Evolutionary conservation across 805 yeast species (phyloP), one percentile per base, ranked within the genome.

Genomic region (Yamadazyma nakazawae): DNA sequence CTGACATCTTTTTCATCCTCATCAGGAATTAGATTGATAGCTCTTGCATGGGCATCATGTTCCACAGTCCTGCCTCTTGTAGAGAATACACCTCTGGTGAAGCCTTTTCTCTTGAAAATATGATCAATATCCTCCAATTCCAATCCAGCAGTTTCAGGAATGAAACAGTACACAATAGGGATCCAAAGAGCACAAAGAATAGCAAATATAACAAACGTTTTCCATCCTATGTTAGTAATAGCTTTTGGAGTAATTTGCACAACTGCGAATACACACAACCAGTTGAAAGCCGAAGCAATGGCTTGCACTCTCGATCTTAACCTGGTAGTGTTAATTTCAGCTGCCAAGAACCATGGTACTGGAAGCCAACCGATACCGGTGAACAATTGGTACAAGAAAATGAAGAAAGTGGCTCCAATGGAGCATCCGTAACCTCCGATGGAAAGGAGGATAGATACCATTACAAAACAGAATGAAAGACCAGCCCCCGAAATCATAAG

Each of bases 71-170:
- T 41, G 35, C 52, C 46, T 42, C 52, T 41, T 32, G 52, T 42
- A 8, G 42, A 24, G 19, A 32, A 48, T 5, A 48, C 49, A 13
- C 49, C 47, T 28, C 49, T 39, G 30, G 51, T 43, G 18, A 48
- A 24, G 12, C 51, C 48, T 14, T 5, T 26, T 39, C 42, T 39
- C 35, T 39, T 17, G 38, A 26, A n/a, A n/a, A n/a, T n/a, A n/a
- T n/a, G n/a, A 48, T 84, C 90, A 64, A 85, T 79, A 58, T 84
- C 88, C 64, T 84, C 91, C 63, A 85, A 74, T 34, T 85, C 74
- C 60, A 88, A 75, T 39, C 88, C 88, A 24, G 85, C 80, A 38
- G 90, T 84, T 68, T 85, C 91, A 34, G 91, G 91, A 64, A 82
- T 83, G 64, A 75, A 79, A 69, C 82, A 77, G 56, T 64, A 73